A percentile compares a stretch with the other conserved stretches of the same genome.
phyloP scores from a whole-genome alignment of 1,139 yeast genomes.

The Taphrina wiesneri region DNA sequence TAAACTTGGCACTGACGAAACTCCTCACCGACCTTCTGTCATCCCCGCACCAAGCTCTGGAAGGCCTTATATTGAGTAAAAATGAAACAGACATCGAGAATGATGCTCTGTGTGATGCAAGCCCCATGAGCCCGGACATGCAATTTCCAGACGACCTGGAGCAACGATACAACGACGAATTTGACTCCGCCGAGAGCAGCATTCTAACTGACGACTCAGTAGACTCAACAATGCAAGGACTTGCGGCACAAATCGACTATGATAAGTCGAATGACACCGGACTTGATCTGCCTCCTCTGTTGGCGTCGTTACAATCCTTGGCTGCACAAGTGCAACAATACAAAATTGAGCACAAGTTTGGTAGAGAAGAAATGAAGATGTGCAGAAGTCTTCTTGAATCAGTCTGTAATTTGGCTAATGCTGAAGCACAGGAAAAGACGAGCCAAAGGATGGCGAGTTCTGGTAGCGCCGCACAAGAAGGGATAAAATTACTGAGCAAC shows the following conservation, averaged over 20 bases:
- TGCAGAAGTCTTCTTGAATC: not conserved
- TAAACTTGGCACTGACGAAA: slow-evolving; percentile 42
- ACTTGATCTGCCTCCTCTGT: not conserved
- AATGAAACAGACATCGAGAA: not conserved
- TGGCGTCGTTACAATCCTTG: not conserved
- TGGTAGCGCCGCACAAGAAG: not conserved
- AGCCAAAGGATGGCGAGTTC: not conserved
- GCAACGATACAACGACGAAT: not conserved
- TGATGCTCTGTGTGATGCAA: not conserved
- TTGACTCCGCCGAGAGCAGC: not conserved
- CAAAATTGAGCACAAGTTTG: not conserved
- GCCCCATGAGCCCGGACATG: not conserved
- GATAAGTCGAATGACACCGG: not conserved
- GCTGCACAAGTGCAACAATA: not conserved
- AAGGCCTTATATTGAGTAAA: slow-evolving; percentile 38
- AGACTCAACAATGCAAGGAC: not conserved
- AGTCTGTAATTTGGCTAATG: not conserved
- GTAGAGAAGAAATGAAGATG: not conserved
- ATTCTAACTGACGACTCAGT: not conserved
- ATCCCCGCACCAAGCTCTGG: slow-evolving; percentile 41
- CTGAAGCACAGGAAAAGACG: not conserved
- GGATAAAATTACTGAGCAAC: slow-evolving; percentile 14
- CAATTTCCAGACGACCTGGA: not conserved
- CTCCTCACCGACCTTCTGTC: slow-evolving; percentile 41
- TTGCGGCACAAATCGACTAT: not conserved